Evolutionary conservation across 768 basidiomycete genomes (phyloP), one percentile per base, ranked within the genome.

Genomic region (Panaeolus cyanescens): DNA sequence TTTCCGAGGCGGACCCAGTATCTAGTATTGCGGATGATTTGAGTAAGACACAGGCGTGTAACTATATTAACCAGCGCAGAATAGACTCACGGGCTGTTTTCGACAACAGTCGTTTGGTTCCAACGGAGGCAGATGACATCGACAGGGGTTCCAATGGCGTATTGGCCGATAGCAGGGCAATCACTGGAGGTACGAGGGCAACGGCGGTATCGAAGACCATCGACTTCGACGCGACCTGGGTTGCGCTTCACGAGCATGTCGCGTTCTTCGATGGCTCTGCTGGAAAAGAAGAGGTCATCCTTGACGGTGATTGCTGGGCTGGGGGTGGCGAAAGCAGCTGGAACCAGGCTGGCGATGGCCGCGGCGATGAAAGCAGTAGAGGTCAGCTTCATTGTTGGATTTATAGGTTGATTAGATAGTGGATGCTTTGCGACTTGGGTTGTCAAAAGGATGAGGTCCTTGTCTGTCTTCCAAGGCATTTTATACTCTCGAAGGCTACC

Each of bases 1-100:
- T 32, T 62, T 45, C 56, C 53, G 15, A 62, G 33, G 28, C 39
- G 53, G 30, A 53, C 61, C 61, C 61, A 62, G 13, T 57, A 57
- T 19, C 61, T 62, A n/a, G n/a, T n/a, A 32, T 4, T 54, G n/a
- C n/a, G 20, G 10, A 7, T 13, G 34, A 56, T 15, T 5, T 45
- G 5, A 56, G 20, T 10, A 40, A 30, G 9, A 15, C 15, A 55
- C 20, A 4, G 3, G 5, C 12, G 12, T 37, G 7, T 7, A 22
- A 37, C 12, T 25, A n/a, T 19, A 9, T 13, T 7, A 2, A 30
- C 7, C 19, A 12, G 5, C 17, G 5, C 19, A 28, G 15, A 36
- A 9, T n/a, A 42, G 25, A 54, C 60, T 40, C 33, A 61, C 60
- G 55, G 37, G 36, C 56, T 55, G 25, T 25, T 37, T 4, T 61